Evolutionary conservation across 768 basidiomycete genomes (phyloP).

Genomic region (Naganishia onofrii): DNA sequence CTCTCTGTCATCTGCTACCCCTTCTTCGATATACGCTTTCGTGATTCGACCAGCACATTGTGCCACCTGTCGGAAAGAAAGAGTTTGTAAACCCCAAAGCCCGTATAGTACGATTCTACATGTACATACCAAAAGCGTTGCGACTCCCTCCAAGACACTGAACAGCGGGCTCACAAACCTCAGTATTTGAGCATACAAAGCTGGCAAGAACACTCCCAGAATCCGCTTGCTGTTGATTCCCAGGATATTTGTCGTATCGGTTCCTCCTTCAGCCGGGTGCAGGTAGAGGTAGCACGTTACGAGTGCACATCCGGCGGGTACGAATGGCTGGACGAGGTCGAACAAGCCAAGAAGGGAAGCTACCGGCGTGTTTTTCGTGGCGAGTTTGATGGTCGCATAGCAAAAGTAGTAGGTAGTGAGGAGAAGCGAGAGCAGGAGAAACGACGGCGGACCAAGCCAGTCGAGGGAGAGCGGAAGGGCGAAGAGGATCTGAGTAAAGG

Average conservation of each 20-base stretch:
- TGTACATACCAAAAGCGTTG: constrained; percentile 42
- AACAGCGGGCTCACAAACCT: constrained; percentile 50
- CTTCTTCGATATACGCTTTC: constrained; percentile 51
- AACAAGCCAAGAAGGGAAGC: constrained; percentile 45
- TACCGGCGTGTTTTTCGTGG: constrained; percentile 47
- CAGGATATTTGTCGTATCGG: constrained; percentile 7
- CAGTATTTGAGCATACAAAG: constrained; percentile 45
- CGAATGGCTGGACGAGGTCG: constrained; percentile 44
- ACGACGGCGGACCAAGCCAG: constrained; percentile 50
- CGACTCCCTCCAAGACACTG: constrained; percentile 50
- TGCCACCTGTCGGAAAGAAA: constrained; percentile 34
- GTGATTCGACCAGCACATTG: constrained; percentile 48
- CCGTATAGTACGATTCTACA: neutral
- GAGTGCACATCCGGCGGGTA: constrained; percentile 41
- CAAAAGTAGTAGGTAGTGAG: constrained; percentile 49
- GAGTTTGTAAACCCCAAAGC: neutral
- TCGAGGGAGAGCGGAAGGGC: constrained; percentile 51
- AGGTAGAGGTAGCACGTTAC: constrained; percentile 49
- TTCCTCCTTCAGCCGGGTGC: constrained; percentile 37
- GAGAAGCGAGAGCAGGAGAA: constrained; percentile 52
- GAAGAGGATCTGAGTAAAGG: constrained; percentile 48
- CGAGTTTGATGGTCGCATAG: constrained; percentile 50
- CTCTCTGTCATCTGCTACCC: constrained; percentile 38
- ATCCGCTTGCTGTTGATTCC: constrained; percentile 26
- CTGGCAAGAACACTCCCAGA: constrained; percentile 40